These are phyloP conservation scores for Termitomyces sp. DNA, from an alignment of 1,284 basidiomycete genomes.

Conservation along the genomic window DNA sequence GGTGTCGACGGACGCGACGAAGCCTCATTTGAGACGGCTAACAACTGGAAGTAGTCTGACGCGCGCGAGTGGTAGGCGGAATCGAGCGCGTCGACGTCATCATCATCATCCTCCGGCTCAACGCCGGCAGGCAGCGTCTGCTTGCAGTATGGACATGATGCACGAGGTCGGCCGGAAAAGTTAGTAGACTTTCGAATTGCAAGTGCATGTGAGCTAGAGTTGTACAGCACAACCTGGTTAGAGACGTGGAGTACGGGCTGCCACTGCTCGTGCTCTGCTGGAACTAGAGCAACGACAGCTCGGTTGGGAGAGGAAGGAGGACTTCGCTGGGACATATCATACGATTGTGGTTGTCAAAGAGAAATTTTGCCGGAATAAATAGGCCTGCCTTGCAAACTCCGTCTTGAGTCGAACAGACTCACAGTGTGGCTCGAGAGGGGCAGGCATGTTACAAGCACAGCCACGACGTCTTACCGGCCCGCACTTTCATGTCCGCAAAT, in stretches of 20 bases:
- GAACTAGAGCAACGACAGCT: constrained; percentile 15
- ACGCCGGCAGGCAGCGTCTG: constrained; percentile 45
- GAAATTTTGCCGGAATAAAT: neutral
- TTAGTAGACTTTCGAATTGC: constrained; percentile 48
- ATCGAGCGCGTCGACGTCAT: constrained; percentile 26
- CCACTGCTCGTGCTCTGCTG: constrained; percentile 39
- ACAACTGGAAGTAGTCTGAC: constrained; percentile 70
- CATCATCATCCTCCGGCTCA: constrained; percentile 21
- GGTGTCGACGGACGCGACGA: constrained; percentile 56
- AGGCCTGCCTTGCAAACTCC: neutral
- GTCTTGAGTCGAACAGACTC: neutral
- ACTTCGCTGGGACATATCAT: neutral
- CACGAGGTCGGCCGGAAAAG: constrained; percentile 21
- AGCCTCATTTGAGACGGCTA: constrained; percentile 64
- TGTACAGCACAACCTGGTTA: constrained; percentile 86
- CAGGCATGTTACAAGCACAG: neutral
- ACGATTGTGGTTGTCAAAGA: neutral
- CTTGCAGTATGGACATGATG: constrained; percentile 69
- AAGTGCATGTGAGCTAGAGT: constrained; percentile 80
- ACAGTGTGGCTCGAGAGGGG: neutral
- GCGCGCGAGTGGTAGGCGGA: constrained; percentile 43
- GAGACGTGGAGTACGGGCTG: constrained; percentile 71
- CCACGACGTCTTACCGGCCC: neutral
- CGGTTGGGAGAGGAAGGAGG: constrained; percentile 15
- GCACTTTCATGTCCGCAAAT: neutral